Evolutionary conservation across 108 stramenopile genomes (phyloP).

Genomic region (Conticribra guillardii): DNA sequence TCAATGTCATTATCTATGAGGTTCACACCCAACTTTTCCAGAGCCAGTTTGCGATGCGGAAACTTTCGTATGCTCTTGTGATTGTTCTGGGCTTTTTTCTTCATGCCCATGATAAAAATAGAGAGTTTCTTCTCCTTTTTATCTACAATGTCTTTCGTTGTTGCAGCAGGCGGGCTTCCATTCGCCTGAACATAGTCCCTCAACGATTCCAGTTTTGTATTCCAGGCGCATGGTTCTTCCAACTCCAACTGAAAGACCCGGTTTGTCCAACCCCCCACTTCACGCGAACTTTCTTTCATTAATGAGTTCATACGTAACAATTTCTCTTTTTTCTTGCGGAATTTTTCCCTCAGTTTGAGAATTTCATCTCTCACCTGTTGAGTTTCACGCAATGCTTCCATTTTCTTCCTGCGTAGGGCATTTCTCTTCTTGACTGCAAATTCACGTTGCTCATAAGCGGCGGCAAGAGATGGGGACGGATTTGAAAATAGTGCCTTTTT

Average conservation of each 20-base stretch:
- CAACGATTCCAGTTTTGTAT: slow-evolving; percentile 7
- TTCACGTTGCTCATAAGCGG: slow-evolving; percentile 9
- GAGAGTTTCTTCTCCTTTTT: slow-evolving; percentile 10
- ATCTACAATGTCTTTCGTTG: neutral
- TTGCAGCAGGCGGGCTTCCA: neutral
- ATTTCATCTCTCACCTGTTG: slow-evolving; percentile 4
- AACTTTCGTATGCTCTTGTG: slow-evolving; percentile 4
- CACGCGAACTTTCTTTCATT: slow-evolving; percentile 3
- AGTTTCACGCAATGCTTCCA: neutral
- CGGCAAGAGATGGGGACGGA: slow-evolving; percentile 4
- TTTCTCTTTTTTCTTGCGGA: slow-evolving; percentile 3
- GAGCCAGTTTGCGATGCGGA: slow-evolving; percentile 13
- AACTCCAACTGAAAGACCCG: slow-evolving; percentile 23
- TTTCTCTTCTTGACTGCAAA: slow-evolving; percentile 3
- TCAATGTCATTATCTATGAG: neutral
- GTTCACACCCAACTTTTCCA: slow-evolving; percentile 14
- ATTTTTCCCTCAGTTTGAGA: neutral
- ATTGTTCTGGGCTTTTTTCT: slow-evolving; percentile 9
- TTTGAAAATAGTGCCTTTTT: neutral
- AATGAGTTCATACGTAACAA: slow-evolving; percentile 6
- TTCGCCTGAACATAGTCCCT: slow-evolving; percentile 6
- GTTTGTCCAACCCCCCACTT: slow-evolving; percentile 14
- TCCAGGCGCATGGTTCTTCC: slow-evolving; percentile 22
- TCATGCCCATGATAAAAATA: slow-evolving; percentile 1
- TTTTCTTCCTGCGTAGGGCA: neutral